Evolutionary conservation across 176 grass and related monocot species (phyloP).

Genomic region (Tillandsia leiboldiana): DNA sequence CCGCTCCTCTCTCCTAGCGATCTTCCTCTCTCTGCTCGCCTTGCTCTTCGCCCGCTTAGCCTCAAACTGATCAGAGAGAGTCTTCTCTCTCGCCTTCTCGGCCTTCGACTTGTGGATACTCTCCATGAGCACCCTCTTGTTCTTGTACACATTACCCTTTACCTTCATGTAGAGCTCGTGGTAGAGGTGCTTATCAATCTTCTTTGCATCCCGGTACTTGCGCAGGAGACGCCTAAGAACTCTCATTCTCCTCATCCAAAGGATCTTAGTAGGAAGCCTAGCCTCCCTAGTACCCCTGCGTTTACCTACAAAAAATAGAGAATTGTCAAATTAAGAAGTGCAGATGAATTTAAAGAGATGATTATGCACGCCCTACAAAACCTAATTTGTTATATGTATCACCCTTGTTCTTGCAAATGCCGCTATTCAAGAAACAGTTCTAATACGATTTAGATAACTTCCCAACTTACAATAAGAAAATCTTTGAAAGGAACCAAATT

Average conservation of each 20-base stretch:
- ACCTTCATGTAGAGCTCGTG: constrained; percentile 10
- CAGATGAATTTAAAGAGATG: not conserved
- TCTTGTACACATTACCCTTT: constrained; percentile 11
- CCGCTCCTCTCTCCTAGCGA: constrained; percentile 7
- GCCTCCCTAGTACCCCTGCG: constrained; percentile 4
- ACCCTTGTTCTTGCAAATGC: too few relatives aligned
- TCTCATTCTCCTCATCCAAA: constrained; percentile 13
- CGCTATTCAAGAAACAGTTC: too few relatives aligned
- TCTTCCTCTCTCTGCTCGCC: constrained; percentile 11
- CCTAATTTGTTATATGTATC: too few relatives aligned
- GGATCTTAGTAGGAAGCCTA: constrained; percentile 11
- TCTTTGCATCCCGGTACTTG: constrained; percentile 8
- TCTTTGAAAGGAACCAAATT: too few relatives aligned
- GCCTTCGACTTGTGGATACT: constrained; percentile 11
- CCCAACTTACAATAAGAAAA: too few relatives aligned
- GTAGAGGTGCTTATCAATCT: constrained; percentile 11
- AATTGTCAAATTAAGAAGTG: not conserved
- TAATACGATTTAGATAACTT: too few relatives aligned
- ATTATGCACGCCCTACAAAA: too few relatives aligned
- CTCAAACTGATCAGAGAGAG: constrained; percentile 10
- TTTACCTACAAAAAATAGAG: not conserved
- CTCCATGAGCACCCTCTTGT: constrained; percentile 10
- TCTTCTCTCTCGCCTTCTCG: constrained; percentile 11
- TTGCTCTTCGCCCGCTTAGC: constrained; percentile 8
- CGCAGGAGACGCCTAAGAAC: constrained; percentile 4